phyloP scores from a whole-genome alignment of 1,139 yeast genomes.

The Pneumocystis canis region DNA sequence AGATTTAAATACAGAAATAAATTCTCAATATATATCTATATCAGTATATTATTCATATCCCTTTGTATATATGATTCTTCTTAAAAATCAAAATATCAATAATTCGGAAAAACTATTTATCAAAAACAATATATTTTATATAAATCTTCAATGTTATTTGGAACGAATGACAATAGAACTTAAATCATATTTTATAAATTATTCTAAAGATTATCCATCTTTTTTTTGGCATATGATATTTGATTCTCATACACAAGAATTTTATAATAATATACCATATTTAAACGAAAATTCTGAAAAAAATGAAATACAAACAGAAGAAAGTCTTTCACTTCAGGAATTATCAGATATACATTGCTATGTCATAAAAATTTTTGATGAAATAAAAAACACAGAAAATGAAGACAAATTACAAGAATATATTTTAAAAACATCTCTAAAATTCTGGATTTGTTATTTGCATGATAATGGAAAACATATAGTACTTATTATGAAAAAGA shows the following conservation, averaged over 20 bases:
- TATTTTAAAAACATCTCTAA: background rate
- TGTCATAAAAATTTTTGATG: background rate
- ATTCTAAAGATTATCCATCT: background rate
- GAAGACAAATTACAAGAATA: background rate
- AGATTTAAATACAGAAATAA: background rate
- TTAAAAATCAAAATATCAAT: background rate
- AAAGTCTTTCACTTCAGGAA: background rate
- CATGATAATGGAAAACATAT: background rate
- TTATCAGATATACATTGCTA: background rate
- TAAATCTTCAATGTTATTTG: background rate
- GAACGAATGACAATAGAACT: background rate
- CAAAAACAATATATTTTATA: background rate
- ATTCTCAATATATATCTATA: background rate
- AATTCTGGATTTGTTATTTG: background rate
- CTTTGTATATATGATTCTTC: background rate
- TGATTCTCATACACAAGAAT: background rate
- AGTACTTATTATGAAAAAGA: background rate
- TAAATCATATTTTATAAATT: background rate
- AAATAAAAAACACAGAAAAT: background rate
- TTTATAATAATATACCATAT: background rate
- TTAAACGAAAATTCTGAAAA: background rate
- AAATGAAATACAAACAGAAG: background rate
- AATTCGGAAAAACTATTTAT: background rate
- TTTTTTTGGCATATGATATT: slow-evolving; percentile 1
- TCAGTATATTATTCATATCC: background rate